A percentile compares a stretch with the other conserved stretches of the same genome.
Conservation (phyloP, 2,329 filamentous ascomycete species). For the Pseudocercospora vitis region DNA sequence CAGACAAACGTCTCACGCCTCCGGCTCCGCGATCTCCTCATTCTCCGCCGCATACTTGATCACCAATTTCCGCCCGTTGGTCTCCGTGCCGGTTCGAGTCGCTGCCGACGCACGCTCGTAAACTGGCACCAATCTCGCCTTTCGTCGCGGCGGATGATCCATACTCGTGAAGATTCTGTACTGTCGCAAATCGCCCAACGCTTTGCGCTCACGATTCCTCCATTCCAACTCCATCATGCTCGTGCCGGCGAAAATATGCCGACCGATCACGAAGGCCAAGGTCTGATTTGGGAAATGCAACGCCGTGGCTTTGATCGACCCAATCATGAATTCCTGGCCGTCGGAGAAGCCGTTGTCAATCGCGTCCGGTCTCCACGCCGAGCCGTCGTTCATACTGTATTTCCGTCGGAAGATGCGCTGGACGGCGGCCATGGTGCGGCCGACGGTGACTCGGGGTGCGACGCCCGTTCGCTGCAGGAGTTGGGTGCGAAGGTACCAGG, state of each 20-base stretch:
- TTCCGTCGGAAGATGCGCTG: slow-evolving; percentile 26
- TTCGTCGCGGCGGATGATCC: slow-evolving; percentile 23
- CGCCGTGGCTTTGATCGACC: slow-evolving; percentile 19
- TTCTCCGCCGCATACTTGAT: slow-evolving; percentile 22
- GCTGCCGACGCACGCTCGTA: slow-evolving; percentile 9
- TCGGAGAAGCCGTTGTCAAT: slow-evolving; percentile 19
- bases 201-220: slow-evolving; percentile 9
- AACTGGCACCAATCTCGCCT: slow-evolving; percentile 21
- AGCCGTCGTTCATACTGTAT: slow-evolving; percentile 25
- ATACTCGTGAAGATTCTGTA: slow-evolving; percentile 23
- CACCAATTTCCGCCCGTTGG: slow-evolving; percentile 21
- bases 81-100: too few species aligned
- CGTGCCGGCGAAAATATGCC: slow-evolving; percentile 25
- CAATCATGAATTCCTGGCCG: slow-evolving; percentile 25
- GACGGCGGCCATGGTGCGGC: slow-evolving; percentile 24
- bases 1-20: not conserved
- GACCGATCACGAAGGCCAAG: slow-evolving; percentile 26
- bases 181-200: slow-evolving; percentile 18
- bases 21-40: slow-evolving; percentile 9
- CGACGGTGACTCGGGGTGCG: slow-evolving; percentile 22
- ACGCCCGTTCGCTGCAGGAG: slow-evolving; percentile 20
- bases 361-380: slow-evolving; percentile 20
- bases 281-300: slow-evolving; percentile 21
- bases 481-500: slow-evolving; percentile 29
- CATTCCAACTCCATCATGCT: slow-evolving; percentile 21